These are phyloP conservation scores for Globisporangium nagaii DNA, from an alignment of 352 stramenopile genomes.

Conservation along the genomic window DNA sequence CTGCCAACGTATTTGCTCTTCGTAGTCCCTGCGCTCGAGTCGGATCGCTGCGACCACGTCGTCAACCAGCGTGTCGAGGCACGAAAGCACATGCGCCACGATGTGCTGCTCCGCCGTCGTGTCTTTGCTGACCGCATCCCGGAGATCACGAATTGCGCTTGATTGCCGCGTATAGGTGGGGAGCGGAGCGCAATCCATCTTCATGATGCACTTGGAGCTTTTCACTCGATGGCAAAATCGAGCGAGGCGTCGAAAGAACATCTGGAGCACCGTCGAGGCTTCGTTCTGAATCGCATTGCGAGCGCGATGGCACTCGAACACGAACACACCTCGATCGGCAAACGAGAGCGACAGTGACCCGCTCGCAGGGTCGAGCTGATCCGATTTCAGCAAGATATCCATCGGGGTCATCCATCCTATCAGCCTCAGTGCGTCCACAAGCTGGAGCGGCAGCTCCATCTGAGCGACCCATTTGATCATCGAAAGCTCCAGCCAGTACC, in stretches of 20 bases:
- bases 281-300: slow-evolving; percentile 22
- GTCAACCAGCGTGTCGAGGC: slow-evolving; percentile 27
- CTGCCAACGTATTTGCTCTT: slow-evolving; percentile 20
- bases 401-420: slow-evolving; percentile 26
- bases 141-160: slow-evolving; percentile 5
- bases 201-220: not conserved
- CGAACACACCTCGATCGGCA: slow-evolving; percentile 29
- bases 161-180: not conserved
- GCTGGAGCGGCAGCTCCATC: slow-evolving; percentile 3
- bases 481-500: slow-evolving; percentile 33
- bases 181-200: no score
- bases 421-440: slow-evolving; percentile 7
- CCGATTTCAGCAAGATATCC: slow-evolving; percentile 17
- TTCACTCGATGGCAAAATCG: not conserved
- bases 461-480: slow-evolving; percentile 28
- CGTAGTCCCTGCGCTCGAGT: slow-evolving; percentile 13
- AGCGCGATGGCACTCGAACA: slow-evolving; percentile 32
- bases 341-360: slow-evolving; percentile 21
- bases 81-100: slow-evolving; percentile 18
- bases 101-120: slow-evolving; percentile 24
- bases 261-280: slow-evolving; percentile 28
- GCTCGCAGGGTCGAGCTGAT: slow-evolving; percentile 14
- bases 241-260: slow-evolving; percentile 19
- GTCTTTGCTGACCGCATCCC: not conserved
- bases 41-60: slow-evolving; percentile 15